Evolutionary conservation across 148 eudicot species (phyloP).

Genomic region (Rhododendron mucronatum): DNA sequence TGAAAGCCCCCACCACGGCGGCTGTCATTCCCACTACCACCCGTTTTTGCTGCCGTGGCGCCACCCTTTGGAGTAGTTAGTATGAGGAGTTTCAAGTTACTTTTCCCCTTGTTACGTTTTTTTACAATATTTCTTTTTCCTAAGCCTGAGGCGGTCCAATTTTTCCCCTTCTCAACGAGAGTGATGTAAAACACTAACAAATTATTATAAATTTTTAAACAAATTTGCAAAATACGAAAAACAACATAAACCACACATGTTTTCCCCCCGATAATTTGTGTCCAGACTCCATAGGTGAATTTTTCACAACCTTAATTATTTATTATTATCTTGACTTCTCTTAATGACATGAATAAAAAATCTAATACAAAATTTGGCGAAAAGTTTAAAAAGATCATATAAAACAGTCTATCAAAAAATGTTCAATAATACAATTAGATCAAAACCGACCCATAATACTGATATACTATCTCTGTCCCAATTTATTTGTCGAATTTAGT

Average conservation of each 20-base stretch:
- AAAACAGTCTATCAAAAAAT: too few relatives aligned
- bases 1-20: slow-evolving; percentile 2
- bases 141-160: neutral
- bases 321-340: neutral
- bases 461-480: too few relatives aligned
- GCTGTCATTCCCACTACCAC: neutral
- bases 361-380: neutral
- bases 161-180: neutral
- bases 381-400: too few relatives aligned
- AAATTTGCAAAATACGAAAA: neutral
- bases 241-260: neutral
- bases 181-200: neutral
- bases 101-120: neutral
- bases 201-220: too few relatives aligned
- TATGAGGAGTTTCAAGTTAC: neutral
- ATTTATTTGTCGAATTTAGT: neutral
- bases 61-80: neutral
- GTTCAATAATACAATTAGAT: neutral
- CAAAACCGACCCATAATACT: too few relatives aligned
- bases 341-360: too few relatives aligned
- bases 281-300: neutral
- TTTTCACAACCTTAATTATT: neutral
- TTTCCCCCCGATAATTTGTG: too few relatives aligned
- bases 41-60: neutral
- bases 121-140: neutral